These are phyloP conservation scores for Barnettozyma vustinii DNA, from an alignment of 805 yeast species.

Conservation along the genomic window DNA sequence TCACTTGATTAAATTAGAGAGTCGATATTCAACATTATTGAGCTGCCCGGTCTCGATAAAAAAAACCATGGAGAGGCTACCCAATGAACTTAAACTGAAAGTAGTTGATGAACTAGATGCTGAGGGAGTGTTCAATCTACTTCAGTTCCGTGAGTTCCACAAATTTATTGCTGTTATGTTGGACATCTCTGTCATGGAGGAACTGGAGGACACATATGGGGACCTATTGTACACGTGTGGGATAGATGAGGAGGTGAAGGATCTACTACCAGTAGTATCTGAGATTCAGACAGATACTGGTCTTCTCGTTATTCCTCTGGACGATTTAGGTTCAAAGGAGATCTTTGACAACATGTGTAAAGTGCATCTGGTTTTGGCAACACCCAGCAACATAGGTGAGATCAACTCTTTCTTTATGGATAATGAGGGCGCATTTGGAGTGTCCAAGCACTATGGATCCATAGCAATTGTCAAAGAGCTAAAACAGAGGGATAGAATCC, in stretches of 20 bases:
- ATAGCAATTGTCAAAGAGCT: background rate
- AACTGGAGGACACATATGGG: background rate
- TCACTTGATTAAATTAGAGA: no score
- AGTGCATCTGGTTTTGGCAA: background rate
- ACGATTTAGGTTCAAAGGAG: background rate
- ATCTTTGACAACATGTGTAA: background rate
- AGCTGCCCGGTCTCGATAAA: background rate
- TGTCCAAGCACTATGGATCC: background rate
- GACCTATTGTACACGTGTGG: background rate
- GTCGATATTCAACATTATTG: background rate
- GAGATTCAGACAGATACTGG: background rate
- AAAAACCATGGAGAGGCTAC: background rate
- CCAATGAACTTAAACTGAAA: background rate
- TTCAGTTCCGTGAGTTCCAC: background rate
- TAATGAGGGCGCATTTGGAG: background rate
- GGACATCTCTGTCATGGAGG: background rate
- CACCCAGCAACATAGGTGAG: background rate
- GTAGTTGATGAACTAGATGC: background rate
- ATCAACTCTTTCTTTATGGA: background rate
- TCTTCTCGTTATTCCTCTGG: background rate
- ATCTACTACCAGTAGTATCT: background rate
- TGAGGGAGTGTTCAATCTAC: background rate
- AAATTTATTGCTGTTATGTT: background rate
- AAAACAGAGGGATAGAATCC: background rate
- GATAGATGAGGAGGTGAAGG: background rate